These are phyloP conservation scores for Achaetomiella virescens DNA, from an alignment of 495 filamentous ascomycete species.

Conservation along the genomic window DNA sequence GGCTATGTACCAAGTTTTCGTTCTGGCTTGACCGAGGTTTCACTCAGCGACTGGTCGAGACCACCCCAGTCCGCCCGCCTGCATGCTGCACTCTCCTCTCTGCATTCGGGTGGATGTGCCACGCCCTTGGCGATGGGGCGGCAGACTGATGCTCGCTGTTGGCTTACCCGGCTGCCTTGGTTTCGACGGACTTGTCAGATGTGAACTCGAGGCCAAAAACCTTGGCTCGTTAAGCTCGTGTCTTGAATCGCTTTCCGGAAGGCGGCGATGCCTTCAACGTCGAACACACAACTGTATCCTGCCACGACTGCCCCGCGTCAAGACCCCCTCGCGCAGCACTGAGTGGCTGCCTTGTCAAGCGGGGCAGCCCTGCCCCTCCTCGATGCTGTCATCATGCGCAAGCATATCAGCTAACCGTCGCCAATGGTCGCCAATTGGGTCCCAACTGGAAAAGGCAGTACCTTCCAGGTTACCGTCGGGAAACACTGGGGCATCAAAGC, in stretches of 20 bases:
- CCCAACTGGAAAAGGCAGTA: background rate
- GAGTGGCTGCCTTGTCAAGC: slow-evolving; percentile 2
- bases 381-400: slow-evolving; percentile 18
- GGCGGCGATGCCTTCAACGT: background rate
- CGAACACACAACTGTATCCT: too few species aligned
- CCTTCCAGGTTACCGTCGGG: background rate
- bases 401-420: background rate
- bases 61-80: background rate
- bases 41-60: slow-evolving; percentile 9
- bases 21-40: slow-evolving; percentile 12
- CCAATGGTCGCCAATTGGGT: slow-evolving; percentile 1
- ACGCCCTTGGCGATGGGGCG: background rate
- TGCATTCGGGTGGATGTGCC: background rate
- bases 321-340: background rate
- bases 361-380: slow-evolving; percentile 9
- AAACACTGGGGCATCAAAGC: background rate
- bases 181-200: background rate
- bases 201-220: background rate
- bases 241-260: background rate
- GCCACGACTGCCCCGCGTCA: background rate
- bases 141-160: background rate
- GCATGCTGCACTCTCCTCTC: slow-evolving; percentile 3
- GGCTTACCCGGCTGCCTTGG: slow-evolving; percentile 1
- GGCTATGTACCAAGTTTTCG: background rate
- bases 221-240: background rate